These are phyloP conservation scores for Penicillium paxilli DNA, from an alignment of 495 filamentous ascomycete species.

Conservation along the genomic window DNA sequence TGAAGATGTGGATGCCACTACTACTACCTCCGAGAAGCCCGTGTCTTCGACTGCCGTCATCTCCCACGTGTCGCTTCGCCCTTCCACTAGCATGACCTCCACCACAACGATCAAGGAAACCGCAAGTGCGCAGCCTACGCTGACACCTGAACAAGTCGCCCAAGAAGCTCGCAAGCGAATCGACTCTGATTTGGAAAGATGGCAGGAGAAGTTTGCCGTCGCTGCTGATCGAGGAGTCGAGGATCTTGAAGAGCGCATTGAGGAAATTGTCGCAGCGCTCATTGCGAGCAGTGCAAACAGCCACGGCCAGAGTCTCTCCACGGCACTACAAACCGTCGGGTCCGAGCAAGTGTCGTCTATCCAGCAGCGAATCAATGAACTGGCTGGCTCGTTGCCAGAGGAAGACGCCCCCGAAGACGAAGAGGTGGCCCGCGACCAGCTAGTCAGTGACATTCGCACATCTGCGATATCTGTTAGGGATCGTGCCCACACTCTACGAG, in stretches of 20 bases:
- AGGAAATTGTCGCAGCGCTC: conserved; percentile 75
- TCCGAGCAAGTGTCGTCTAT: conserved; percentile 62
- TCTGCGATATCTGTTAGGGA: conserved; percentile 77
- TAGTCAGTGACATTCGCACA: conserved; percentile 63
- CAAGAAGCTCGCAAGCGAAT: conserved; percentile 66
- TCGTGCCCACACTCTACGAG: conserved; percentile 76
- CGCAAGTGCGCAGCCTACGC: conserved; percentile 24
- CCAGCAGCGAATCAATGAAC: conserved; percentile 63
- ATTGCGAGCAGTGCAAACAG: conserved; percentile 62
- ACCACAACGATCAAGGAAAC: conserved; percentile 24
- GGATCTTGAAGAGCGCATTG: conserved; percentile 65
- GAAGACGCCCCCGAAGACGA: conserved; percentile 51
- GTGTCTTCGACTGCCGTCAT: conserved; percentile 24
- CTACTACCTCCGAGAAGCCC: conserved; percentile 30
- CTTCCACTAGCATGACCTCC: conserved; percentile 21
- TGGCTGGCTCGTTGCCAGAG: conserved; percentile 57
- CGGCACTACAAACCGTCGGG: conserved; percentile 66
- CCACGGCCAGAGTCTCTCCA: conserved; percentile 65
- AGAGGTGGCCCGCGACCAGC: conserved; percentile 60
- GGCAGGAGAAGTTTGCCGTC: conserved; percentile 82
- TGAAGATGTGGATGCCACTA: conserved; percentile 51
- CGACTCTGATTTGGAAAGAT: conserved; percentile 72
- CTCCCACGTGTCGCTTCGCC: conserved; percentile 16
- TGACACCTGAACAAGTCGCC: conserved; percentile 42
- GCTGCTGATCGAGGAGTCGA: conserved; percentile 79